phyloP scores from a whole-genome alignment of 2,329 filamentous ascomycete genomes.

The Arthroderma uncinatum region DNA sequence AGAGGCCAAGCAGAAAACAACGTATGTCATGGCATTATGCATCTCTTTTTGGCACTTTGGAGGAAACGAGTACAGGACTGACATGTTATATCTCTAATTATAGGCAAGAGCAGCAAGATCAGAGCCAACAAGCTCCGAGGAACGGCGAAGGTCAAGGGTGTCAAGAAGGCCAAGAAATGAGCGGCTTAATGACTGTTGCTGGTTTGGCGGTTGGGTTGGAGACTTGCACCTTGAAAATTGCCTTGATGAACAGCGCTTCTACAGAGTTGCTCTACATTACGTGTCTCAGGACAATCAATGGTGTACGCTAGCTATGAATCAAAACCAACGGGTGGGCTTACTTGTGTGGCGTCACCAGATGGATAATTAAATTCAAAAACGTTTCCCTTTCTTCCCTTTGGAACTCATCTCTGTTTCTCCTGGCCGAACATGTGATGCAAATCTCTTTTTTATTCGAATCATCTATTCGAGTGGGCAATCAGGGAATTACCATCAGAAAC shows the following conservation, averaged over 20 bases:
- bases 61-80: neutral
- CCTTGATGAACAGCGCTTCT: constrained; percentile 10
- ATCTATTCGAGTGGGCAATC: neutral
- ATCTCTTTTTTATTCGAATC: neutral
- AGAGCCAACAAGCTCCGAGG: constrained; percentile 96
- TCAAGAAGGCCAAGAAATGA: constrained; percentile 71
- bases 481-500: neutral
- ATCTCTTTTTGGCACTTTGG: neutral
- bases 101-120: constrained; percentile 99
- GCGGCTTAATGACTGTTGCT: constrained; percentile 5
- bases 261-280: constrained; percentile 13
- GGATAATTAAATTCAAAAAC: constrained; percentile 5
- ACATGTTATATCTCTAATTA: constrained; percentile 20
- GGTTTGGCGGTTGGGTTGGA: constrained; percentile 12
- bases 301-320: constrained; percentile 17
- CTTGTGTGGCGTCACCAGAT: constrained; percentile 6
- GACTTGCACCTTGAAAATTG: constrained; percentile 13
- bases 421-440: neutral
- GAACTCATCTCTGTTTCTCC: neutral
- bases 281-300: constrained; percentile 12
- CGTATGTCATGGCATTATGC: constrained; percentile 56
- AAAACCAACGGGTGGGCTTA: constrained; percentile 6
- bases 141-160: constrained; percentile 96
- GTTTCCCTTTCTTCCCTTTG: neutral
- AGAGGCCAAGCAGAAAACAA: constrained; percentile 97